Base-by-base conservation (phyloP, 163 green algal genomes). In the Chlamydomonas reinhardtii region DNA sequence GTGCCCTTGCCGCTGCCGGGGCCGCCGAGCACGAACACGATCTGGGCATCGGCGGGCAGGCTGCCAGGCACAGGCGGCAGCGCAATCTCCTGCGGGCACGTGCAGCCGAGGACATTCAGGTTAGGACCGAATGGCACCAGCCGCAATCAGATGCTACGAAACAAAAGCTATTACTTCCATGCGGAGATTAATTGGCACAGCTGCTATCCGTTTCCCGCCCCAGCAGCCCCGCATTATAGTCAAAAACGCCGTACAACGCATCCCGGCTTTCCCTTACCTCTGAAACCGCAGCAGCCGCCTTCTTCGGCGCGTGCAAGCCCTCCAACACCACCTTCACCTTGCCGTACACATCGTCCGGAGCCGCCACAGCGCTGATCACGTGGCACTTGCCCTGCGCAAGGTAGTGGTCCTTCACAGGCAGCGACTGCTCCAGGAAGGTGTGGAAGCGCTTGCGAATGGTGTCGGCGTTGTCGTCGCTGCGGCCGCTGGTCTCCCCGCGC, bases 1-100 rank as follows among this genome's bases (percentile, higher is more conserved):
- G 95, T 97, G 89, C 94, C 94, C 85, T 97, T 97, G 89, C 94
- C 94, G 62, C 86, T 92, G 87, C 94, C 94, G 69, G 94, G 94
- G 22, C 94, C 94, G 66, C 88, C 93, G 62, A 96, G 90, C 72
- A 96, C 92, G 84, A 96, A 96, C n/a, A 95, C 64, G 39, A 94
- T 90, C 31, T 85, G 87, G 27, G 83, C 82, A 64, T 91, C 84
- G 2, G 76, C 80, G 27, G 89, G 85, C 48, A 92, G 43, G 54
- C 59, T 78, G 39, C 87, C 87, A 0, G 35, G 0, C 9, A 91
- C 87, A 25, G 56, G 48, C 17, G 87, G 87, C 39, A 91, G 52
- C 6, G 76, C 68, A n/a, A 91, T 66, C 31, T 78, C 78, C 68
- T 85, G 52, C 6, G 61, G 29, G 62, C 25, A 65, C 59, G n/a